Conservation (phyloP, 2,329 filamentous ascomycete genomes). For the Xylaria hypoxylon region DNA sequence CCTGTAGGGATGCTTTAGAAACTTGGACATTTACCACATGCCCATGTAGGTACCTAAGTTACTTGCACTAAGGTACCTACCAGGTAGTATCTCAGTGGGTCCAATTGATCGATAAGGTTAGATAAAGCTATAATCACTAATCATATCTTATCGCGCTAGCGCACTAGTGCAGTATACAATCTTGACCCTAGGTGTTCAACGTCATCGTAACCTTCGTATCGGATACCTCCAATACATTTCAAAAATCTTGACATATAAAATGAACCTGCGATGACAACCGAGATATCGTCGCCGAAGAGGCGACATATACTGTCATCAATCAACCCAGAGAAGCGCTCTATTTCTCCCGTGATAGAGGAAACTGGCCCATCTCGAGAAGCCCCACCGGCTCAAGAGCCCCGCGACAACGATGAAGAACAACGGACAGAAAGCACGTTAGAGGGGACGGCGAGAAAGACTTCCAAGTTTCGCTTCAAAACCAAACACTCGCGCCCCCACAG, state of each 20-base stretch:
- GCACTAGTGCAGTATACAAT: not conserved
- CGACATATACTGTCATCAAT: conserved; percentile 52
- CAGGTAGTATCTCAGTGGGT: not conserved
- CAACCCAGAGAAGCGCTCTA: conserved; percentile 45
- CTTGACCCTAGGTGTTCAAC: conserved; percentile 27
- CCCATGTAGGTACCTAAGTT: not conserved
- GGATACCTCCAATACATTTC: not conserved
- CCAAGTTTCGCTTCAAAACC: conserved; percentile 59
- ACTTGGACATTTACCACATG: not conserved
- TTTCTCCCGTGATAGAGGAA: conserved; percentile 38
- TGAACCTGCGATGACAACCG: conserved; percentile 47
- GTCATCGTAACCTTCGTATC: conserved; percentile 29
- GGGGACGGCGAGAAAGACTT: conserved; percentile 43
- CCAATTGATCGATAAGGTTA: conserved; percentile 25
- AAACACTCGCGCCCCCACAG: conserved; percentile 48
- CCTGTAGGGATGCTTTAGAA: not conserved
- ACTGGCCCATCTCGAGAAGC: conserved; percentile 21
- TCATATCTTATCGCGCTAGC: conserved; percentile 26
- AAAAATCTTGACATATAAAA: conserved; percentile 33
- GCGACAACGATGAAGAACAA: conserved; percentile 36
- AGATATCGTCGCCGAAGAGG: conserved; percentile 49
- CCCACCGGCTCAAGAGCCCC: conserved; percentile 34
- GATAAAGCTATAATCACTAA: conserved; percentile 24
- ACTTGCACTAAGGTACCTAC: not conserved
- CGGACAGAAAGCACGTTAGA: conserved; percentile 28